These are phyloP conservation scores for Lunularia cruciata DNA, from an alignment of 225 moss, liverwort and hornwort genomes.

Conservation along the genomic window DNA sequence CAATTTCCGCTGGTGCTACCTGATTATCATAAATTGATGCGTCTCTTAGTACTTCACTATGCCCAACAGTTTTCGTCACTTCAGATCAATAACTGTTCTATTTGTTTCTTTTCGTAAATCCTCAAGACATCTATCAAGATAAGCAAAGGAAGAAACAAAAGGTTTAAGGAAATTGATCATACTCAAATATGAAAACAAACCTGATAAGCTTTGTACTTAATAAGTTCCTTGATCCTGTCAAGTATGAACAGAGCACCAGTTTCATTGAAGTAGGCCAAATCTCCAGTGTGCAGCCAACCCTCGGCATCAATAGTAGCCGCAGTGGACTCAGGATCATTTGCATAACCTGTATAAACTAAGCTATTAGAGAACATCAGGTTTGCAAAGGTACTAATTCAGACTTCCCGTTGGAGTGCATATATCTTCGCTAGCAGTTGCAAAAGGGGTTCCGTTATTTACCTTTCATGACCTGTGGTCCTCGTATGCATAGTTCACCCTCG, in stretches of 20 bases:
- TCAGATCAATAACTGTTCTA: too few species aligned
- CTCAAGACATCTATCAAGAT: too few species aligned
- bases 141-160: not conserved
- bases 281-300: conserved; percentile 53
- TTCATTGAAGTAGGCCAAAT: conserved; percentile 45
- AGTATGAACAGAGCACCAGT: conserved; percentile 46
- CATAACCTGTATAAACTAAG: conserved; percentile 25
- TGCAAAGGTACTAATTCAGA: too few species aligned
- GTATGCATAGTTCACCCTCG: conserved; percentile 66
- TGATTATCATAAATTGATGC: too few species aligned
- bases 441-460: conserved; percentile 33
- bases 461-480: conserved; percentile 62
- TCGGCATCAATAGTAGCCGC: conserved; percentile 28
- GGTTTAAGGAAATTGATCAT: too few species aligned
- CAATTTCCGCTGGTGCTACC: conserved; percentile 65
- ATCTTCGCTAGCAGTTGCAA: not conserved
- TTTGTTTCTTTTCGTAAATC: too few species aligned
- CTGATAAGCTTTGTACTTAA: conserved; percentile 53
- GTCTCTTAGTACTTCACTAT: too few species aligned
- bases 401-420: not conserved
- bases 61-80: too few species aligned
- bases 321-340: conserved; percentile 37
- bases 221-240: conserved; percentile 47
- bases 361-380: too few species aligned
- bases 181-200: conserved; percentile 5